phyloP scores from a whole-genome alignment of 2,329 filamentous ascomycete genomes.

The Cytospora schulzeri region DNA sequence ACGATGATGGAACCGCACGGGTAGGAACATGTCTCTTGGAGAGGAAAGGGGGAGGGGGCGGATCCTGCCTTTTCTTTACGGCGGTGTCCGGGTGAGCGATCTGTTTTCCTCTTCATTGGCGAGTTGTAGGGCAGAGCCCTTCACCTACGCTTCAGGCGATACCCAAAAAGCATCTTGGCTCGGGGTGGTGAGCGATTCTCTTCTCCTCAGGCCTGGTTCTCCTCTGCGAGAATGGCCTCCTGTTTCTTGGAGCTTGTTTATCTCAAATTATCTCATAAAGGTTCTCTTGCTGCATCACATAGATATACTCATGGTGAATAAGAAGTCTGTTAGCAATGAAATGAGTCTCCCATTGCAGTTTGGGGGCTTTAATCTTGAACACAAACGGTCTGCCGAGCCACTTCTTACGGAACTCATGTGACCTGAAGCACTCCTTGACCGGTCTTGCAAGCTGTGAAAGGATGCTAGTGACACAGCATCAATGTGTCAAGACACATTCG shows the following conservation, averaged over 20 bases:
- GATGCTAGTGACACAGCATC: background rate
- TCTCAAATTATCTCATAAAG: slow-evolving; percentile 2
- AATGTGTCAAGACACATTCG: background rate
- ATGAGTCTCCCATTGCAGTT: background rate
- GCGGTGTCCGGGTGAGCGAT: background rate
- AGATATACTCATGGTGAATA: background rate
- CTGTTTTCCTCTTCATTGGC: background rate
- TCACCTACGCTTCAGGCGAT: background rate
- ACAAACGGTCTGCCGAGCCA: slow-evolving; percentile 10
- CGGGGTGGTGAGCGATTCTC: background rate
- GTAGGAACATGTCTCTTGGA: background rate
- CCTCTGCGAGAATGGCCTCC: background rate
- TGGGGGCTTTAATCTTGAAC: background rate
- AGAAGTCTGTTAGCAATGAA: slow-evolving; percentile 5
- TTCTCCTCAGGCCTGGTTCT: background rate
- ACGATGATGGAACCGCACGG: slow-evolving; percentile 12
- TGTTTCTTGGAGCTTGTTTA: background rate
- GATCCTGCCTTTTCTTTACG: background rate
- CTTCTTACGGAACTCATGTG: slow-evolving; percentile 15
- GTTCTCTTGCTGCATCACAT: background rate
- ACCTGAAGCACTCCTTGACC: background rate
- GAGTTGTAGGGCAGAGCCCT: background rate
- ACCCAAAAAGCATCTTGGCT: background rate
- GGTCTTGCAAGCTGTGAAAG: background rate
- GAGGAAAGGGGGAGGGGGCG: background rate